Evolutionary conservation across 2,329 filamentous ascomycete species (phyloP), one percentile per base, ranked within the genome.

Genomic region (Colletotrichum sp.): DNA sequence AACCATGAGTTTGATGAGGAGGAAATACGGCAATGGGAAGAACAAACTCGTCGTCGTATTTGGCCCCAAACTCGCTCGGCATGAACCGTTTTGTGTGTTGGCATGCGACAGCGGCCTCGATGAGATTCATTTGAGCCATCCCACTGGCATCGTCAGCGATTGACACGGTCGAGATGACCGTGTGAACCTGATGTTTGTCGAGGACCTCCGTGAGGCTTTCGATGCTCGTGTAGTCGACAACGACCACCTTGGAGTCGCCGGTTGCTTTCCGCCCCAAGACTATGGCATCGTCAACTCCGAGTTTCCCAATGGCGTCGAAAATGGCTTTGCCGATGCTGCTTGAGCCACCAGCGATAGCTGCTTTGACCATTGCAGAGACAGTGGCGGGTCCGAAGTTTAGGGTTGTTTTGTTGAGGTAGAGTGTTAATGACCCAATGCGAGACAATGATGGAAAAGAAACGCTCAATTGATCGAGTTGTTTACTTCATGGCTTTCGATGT

Each of bases 201-300:
- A 62, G 28, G 1, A 22, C 10, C 8, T 28, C 3, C 0, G 8
- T 9, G 1, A 62, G 59, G 2, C 4, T 28, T 18, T 62, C 0
- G 24, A 62, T n/a, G 59, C 18, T 28, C 6, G 24, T 30, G 28
- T 62, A 62, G 28, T 62, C 28, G 10, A 62, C 24, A 3, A n/a
- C 59, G 9, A 34, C 10, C 10, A 59, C 5, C 0, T 59, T 28
- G 13, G 15, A 28, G 2, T 59, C 55, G 8, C 3, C 57, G 1
- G 15, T 62, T 16, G 18, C 0, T 18, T 28, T 34, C 4, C 57
- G 57, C n/a, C 57, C 18, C 24, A 62, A 28, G 16, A 62, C 22
- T 9, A 62, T n/a, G 6, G 16, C 57, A 10, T 62, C 18, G 4
- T 30, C 18, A 5, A 6, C 24, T 30, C 26, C 24, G 57, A 26